Conservation (phyloP, 495 filamentous ascomycete genomes). For the Barbatosphaeria neglecta region DNA sequence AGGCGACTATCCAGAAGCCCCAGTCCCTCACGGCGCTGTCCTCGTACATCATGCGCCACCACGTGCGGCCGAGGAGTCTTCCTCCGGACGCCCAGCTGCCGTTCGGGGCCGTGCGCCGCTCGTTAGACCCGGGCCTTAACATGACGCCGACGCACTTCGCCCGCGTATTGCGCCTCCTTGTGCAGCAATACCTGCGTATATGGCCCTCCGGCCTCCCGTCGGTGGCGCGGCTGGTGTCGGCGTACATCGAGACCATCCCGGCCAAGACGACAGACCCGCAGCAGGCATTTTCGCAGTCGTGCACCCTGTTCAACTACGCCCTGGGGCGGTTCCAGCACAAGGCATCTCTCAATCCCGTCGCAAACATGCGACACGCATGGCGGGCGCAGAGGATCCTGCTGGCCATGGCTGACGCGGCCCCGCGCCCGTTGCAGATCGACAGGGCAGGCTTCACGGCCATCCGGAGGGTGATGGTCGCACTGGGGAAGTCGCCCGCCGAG, state of each 20-base stretch:
- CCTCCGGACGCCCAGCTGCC: not conserved
- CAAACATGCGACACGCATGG: constrained; percentile 29
- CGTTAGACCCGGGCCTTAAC: constrained; percentile 2
- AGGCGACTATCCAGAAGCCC: constrained; percentile 15
- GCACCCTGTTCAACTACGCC: constrained; percentile 22
- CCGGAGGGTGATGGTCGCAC: constrained; percentile 23
- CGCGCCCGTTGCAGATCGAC: constrained; percentile 23
- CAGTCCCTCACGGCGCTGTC: constrained; percentile 18
- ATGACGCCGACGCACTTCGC: constrained; percentile 18
- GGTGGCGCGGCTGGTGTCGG: constrained; percentile 18
- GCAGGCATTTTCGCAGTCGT: constrained; percentile 10
- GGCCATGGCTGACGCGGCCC: constrained; percentile 18
- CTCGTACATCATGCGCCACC: constrained; percentile 15
- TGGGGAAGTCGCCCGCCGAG: constrained; percentile 26
- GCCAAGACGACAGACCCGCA: not conserved
- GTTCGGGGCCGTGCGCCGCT: not conserved
- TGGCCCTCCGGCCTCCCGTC: constrained; percentile 22
- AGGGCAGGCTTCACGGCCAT: constrained; percentile 24
- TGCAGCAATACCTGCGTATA: constrained; percentile 14
- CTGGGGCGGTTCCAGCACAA: constrained; percentile 18
- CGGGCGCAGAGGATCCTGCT: constrained; percentile 30
- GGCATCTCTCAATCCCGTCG: constrained; percentile 13
- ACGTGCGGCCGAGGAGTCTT: constrained; percentile 7
- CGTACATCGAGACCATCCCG: constrained; percentile 21
- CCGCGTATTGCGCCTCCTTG: constrained; percentile 20